Evolutionary conservation across 345 rosid species (phyloP).

Genomic region (Gossypium australe): DNA sequence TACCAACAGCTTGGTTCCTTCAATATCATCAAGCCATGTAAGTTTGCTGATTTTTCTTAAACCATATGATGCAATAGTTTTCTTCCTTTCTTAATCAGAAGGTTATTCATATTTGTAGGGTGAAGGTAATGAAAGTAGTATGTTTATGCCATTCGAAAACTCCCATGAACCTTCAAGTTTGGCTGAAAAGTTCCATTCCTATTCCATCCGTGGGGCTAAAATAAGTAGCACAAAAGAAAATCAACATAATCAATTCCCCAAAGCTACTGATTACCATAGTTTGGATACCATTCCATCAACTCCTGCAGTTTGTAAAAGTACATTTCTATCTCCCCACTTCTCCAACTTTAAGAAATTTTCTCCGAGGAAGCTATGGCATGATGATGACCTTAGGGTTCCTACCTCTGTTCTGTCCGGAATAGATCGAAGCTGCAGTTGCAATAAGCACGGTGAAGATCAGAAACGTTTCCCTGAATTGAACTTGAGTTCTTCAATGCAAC

Average conservation of each 20-base stretch:
- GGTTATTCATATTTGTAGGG: conserved; percentile 27
- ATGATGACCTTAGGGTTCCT: conserved; percentile 35
- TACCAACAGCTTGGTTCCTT: conserved; percentile 29
- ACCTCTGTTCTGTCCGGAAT: conserved; percentile 20
- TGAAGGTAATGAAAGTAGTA: conserved; percentile 37
- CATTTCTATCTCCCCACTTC: conserved; percentile 28
- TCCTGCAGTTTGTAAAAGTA: conserved; percentile 23
- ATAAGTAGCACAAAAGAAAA: conserved; percentile 6
- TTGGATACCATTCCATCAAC: conserved; percentile 23
- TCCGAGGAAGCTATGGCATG: conserved; percentile 25
- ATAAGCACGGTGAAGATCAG: conserved; percentile 12
- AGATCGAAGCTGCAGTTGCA: conserved; percentile 14
- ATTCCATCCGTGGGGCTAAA: conserved; percentile 21
- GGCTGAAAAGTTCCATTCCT: conserved; percentile 38
- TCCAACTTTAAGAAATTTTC: conserved; percentile 31
- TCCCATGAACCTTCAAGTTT: conserved; percentile 30
- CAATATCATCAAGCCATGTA: conserved; percentile 34
- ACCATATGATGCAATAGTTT: neutral
- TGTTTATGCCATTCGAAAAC: conserved; percentile 26
- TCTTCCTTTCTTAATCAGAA: no score
- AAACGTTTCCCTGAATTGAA: conserved; percentile 19
- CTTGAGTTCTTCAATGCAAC: conserved; percentile 34
- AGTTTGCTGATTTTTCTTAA: conserved; percentile 24
- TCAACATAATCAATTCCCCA: conserved; percentile 16
- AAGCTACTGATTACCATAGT: conserved; percentile 20